Evolutionary conservation across 192 early-diverging fungal genomes (phyloP), one percentile per base, ranked within the genome.

Genomic region (Coemansia sp.): DNA sequence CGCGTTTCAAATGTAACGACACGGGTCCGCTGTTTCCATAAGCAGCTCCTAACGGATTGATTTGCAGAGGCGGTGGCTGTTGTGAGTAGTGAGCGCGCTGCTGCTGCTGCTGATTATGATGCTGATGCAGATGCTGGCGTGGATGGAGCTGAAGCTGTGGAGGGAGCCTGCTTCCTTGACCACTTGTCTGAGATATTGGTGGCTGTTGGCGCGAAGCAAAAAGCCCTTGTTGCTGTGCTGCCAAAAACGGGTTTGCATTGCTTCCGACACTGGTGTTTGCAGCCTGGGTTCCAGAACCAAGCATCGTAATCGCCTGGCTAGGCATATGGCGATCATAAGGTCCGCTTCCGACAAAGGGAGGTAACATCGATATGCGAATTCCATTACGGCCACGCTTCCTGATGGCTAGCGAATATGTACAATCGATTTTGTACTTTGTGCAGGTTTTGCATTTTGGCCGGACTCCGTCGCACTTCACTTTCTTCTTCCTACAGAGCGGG

Each of bases 391-490:
- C 81, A 14, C 81, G 76, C 67, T 79, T 79, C 40, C 81, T 53
- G 13, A 76, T 62, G 5, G 81, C 74, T 0, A 76, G 67, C 20
- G 75, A n/a, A 20, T 84, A 84, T 25, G 67, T 70, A 61, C 84
- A 85, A 13, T 60, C 57, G 42, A 59, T 70, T 25, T 76, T 74
- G 62, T 67, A 70, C 43, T 81, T 81, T 32, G 45, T 25, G 58
- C 84, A 85, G 68, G 82, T 85, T 56, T 81, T 81, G 69, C 84
- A 85, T 17, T 73, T 68, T 1, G 84, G 84, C n/a, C 79, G 75
- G 37, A 75, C 60, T 7, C 84, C 84, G 58, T 85, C 84, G 53
- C 84, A 85, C 39, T 70, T 70, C 11, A 85, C 73, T 55, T 85
- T 85, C 48, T 85, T 85, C 44, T 68, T 75, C 63, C 84, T 77